Evolutionary conservation across 2,329 filamentous ascomycete species (phyloP).

Genomic region (Exophiala phaeomuriformis): DNA sequence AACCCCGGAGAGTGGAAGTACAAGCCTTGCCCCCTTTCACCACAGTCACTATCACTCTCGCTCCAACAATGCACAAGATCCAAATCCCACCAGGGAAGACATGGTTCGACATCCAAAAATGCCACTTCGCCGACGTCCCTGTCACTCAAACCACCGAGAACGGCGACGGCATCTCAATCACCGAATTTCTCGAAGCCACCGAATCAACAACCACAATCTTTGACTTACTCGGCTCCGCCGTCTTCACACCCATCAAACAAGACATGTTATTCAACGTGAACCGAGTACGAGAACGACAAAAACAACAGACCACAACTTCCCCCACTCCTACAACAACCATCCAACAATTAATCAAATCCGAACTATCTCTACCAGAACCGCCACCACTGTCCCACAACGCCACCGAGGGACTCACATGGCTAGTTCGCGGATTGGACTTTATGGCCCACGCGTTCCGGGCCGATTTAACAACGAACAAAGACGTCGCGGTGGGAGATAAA

Average conservation of each 20-base stretch:
- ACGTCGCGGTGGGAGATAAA: conserved; percentile 14
- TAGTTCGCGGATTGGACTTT: conserved; percentile 89
- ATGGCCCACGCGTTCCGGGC: conserved; percentile 69
- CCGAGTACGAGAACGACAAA: conserved; percentile 83
- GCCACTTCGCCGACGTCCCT: neutral
- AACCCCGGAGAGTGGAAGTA: too few species aligned
- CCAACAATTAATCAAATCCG: too few species aligned
- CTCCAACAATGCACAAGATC: neutral
- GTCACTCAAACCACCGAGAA: conserved; percentile 52
- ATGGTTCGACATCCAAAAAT: neutral
- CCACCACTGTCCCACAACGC: conserved; percentile 81
- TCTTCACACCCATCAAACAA: conserved; percentile 83
- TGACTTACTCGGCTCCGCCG: conserved; percentile 58
- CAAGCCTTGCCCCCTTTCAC: too few species aligned
- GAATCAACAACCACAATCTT: conserved; percentile 84
- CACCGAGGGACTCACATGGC: conserved; percentile 84
- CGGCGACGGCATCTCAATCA: conserved; percentile 52
- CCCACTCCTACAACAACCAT: too few species aligned
- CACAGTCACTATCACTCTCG: neutral
- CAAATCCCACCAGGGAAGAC: conserved; percentile 1
- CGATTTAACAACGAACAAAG: conserved; percentile 52
- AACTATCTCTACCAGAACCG: conserved; percentile 50
- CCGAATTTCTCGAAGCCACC: conserved; percentile 82
- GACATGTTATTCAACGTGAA: conserved; percentile 90
- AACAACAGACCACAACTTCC: conserved; percentile 67